These are phyloP conservation scores for Scenedesmus sp. DNA, from an alignment of 163 green algal species.

Conservation along the genomic window DNA sequence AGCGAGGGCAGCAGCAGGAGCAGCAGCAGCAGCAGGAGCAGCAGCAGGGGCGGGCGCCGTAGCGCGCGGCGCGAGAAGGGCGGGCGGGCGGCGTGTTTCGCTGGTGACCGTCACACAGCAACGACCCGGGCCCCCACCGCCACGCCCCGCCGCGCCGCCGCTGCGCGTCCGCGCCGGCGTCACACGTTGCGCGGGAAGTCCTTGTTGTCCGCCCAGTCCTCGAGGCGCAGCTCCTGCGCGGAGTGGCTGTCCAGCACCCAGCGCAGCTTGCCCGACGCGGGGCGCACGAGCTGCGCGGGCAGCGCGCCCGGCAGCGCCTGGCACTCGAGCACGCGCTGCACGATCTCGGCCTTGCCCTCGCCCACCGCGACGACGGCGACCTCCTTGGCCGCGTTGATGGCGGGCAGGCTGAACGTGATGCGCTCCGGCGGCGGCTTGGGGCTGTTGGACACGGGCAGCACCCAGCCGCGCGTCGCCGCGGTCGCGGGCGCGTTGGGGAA, in stretches of 20 bases:
- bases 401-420: slow-evolving; percentile 92
- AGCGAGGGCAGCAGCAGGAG: neutral
- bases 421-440: slow-evolving; percentile 92
- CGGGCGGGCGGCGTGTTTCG: no score
- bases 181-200: slow-evolving; percentile 40
- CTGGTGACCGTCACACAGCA: no score
- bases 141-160: no score
- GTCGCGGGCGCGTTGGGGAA: slow-evolving; percentile 86
- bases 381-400: slow-evolving; percentile 87
- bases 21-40: slow-evolving; percentile 12
- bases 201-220: slow-evolving; percentile 76
- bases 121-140: no score
- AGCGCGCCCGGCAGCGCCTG: slow-evolving; percentile 90
- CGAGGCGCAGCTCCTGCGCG: slow-evolving; percentile 68
- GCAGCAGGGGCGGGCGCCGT: neutral
- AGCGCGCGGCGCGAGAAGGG: no score
- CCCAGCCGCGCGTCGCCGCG: slow-evolving; percentile 56
- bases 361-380: slow-evolving; percentile 83
- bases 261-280: slow-evolving; percentile 62
- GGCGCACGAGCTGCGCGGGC: slow-evolving; percentile 90
- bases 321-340: slow-evolving; percentile 90
- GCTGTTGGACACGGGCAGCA: slow-evolving; percentile 85
- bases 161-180: neutral
- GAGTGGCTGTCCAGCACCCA: slow-evolving; percentile 88
- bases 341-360: slow-evolving; percentile 88